These are phyloP conservation scores for Beverwykella pulmonaria DNA, from an alignment of 495 filamentous ascomycete species.

Conservation along the genomic window DNA sequence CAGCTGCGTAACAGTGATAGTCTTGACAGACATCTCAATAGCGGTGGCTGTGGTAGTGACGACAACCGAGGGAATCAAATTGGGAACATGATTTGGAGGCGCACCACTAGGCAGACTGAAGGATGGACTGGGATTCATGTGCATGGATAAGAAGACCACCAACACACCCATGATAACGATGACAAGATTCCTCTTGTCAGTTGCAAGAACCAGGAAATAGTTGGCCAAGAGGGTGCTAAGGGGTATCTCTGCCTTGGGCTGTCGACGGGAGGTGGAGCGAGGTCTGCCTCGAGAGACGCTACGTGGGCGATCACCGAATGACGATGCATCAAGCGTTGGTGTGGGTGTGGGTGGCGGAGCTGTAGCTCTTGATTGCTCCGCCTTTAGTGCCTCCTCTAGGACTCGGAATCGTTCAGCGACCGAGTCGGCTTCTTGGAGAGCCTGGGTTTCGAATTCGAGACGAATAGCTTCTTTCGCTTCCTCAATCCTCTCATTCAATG, in stretches of 20 bases:
- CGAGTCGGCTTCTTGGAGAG: conserved; percentile 15
- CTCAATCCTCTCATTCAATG: conserved; percentile 29
- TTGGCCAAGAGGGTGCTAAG: conserved; percentile 60
- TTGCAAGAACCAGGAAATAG: conserved; percentile 66
- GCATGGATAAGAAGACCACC: conserved; percentile 26
- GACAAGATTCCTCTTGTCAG: conserved; percentile 71
- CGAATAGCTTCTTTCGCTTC: conserved; percentile 31
- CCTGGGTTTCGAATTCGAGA: conserved; percentile 25
- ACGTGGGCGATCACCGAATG: not conserved
- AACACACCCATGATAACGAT: conserved; percentile 57
- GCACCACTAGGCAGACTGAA: conserved; percentile 9
- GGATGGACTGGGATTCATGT: conserved; percentile 4
- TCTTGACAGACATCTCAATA: conserved; percentile 13
- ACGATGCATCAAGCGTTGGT: not conserved
- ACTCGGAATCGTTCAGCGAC: conserved; percentile 19
- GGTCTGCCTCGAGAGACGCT: conserved; percentile 14
- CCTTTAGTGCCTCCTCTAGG: conserved; percentile 28
- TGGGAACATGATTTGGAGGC: not conserved
- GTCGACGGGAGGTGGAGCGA: not conserved
- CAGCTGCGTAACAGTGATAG: conserved; percentile 16
- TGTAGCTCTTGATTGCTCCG: conserved; percentile 1
- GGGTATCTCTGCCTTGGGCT: conserved; percentile 39
- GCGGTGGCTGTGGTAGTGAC: conserved; percentile 27
- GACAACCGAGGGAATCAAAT: conserved; percentile 12
- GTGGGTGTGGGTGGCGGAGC: not conserved